Evolutionary conservation across 441 rosid genomes (phyloP).

Genomic region (Gossypium lobatum): DNA sequence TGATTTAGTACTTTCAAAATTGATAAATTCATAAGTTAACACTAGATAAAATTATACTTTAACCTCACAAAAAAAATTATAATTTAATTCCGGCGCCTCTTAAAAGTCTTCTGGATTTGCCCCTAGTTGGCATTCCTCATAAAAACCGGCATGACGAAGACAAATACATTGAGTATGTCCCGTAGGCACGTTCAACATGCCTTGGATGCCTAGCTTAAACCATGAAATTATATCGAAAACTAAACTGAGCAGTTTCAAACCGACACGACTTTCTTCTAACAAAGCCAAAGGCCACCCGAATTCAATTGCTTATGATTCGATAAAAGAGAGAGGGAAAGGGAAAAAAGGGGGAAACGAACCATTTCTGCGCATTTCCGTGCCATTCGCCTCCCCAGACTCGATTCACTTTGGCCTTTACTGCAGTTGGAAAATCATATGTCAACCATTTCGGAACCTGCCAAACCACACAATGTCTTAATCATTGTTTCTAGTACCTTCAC

Average conservation of each 20-base stretch:
- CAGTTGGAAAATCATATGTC: slow-evolving; percentile 86
- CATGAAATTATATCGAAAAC: neutral
- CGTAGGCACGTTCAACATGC: neutral
- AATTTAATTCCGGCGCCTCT: too few species aligned
- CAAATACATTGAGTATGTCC: neutral
- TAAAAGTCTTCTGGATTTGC: too few species aligned
- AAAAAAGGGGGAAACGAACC: slow-evolving; percentile 36
- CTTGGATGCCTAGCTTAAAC: neutral
- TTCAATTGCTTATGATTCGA: neutral
- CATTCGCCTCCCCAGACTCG: slow-evolving; percentile 98
- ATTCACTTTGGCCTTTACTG: slow-evolving; percentile 88
- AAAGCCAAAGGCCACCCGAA: neutral
- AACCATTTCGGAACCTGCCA: slow-evolving; percentile 87
- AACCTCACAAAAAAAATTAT: too few species aligned
- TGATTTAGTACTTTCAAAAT: too few species aligned
- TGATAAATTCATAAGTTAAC: too few species aligned
- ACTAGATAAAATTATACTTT: too few species aligned
- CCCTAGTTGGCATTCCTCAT: neutral
- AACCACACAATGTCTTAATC: neutral
- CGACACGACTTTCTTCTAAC: neutral
- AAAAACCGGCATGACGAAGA: neutral
- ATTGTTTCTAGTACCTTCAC: neutral
- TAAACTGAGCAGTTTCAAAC: neutral
- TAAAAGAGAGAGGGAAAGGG: neutral
- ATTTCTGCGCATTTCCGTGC: slow-evolving; percentile 97